Base-by-base conservation (phyloP, 2,329 filamentous ascomycete genomes). In the Fusarium nanum region DNA sequence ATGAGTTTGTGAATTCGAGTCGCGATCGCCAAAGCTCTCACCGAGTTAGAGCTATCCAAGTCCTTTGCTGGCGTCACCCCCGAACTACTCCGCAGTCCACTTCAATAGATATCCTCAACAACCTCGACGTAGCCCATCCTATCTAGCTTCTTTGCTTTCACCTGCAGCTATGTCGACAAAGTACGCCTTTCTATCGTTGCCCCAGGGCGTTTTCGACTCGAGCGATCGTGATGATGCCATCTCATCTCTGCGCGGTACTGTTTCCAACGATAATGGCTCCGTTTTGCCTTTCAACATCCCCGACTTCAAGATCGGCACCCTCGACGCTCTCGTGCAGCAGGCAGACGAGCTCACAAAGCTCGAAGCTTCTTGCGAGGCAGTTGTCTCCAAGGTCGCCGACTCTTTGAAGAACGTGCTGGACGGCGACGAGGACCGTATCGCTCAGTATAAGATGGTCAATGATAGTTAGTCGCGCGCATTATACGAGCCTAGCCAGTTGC, bases 291-390 rank as follows among this genome's bases (percentile, higher is more conserved):
- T 98, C 78, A 84, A 88, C 60, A 92, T 98, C 69, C 96, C 96
- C 22, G 91, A 94, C 71, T 98, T 99, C 87, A 99, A 98, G 85
- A 97, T 99, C 79, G 96, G 96, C 62, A 98, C 96, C 0, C 87
- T 99, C 40, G 96, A 99, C 83, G 93, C 92, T 41, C 86, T 99
- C 61, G 94, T 99, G 46, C 93, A 97, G 82, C 95, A 99, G 81
- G 96, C 96, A 60, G 96, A 99, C 78, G 96, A 98, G 77, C 85
- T 99, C 57, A 87, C 91, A 63, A 98, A 98, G 88, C 89, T 98
- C 54, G 93, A 97, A 73, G 81, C 86, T 37, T 87, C 88, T 37
- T 97, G 94, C 79, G 89, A 94, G 81, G 88, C 86, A 56, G 93
- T 98, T 9, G 94, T 97, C 41, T 87, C 86, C 74, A 98, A 98